Evolutionary conservation across 2,329 filamentous ascomycete species (phyloP).

Genomic region (Tolypocladium tundrense): DNA sequence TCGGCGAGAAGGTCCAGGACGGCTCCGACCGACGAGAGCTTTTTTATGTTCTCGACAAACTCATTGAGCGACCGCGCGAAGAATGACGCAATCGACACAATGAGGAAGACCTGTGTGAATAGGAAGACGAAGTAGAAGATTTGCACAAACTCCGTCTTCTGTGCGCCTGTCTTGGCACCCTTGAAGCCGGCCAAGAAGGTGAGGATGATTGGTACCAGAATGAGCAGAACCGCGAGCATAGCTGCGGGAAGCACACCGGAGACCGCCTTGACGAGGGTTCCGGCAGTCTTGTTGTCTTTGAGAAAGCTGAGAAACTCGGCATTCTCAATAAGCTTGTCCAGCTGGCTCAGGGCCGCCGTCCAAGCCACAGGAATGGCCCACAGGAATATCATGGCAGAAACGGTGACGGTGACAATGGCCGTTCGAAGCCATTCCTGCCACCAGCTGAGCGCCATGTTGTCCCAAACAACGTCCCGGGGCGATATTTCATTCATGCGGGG

Average conservation of each 20-base stretch:
- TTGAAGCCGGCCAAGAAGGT: slow-evolving; percentile 61
- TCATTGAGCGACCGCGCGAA: slow-evolving; percentile 52
- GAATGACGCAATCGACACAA: slow-evolving; percentile 77
- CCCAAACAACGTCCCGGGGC: slow-evolving; percentile 88
- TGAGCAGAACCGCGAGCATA: slow-evolving; percentile 65
- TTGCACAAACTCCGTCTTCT: slow-evolving; percentile 75
- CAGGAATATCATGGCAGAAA: slow-evolving; percentile 68
- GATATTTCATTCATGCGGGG: slow-evolving; percentile 89
- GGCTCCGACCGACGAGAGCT: slow-evolving; percentile 44
- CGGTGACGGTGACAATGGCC: slow-evolving; percentile 51
- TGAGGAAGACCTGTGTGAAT: slow-evolving; percentile 88
- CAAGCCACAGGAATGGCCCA: slow-evolving; percentile 90
- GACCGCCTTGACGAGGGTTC: slow-evolving; percentile 53
- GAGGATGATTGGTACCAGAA: slow-evolving; percentile 73
- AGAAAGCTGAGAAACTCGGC: slow-evolving; percentile 66
- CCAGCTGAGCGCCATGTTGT: slow-evolving; percentile 93
- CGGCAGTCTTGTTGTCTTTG: slow-evolving; percentile 42
- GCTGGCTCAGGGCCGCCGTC: slow-evolving; percentile 71
- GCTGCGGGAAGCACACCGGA: slow-evolving; percentile 80
- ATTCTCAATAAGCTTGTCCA: slow-evolving; percentile 56
- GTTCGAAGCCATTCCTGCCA: slow-evolving; percentile 78
- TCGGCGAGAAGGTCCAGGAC: slow-evolving; percentile 63
- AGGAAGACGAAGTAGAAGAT: slow-evolving; percentile 88
- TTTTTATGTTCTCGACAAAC: slow-evolving; percentile 42
- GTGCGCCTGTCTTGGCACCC: slow-evolving; percentile 73